Evolutionary conservation across 2,329 filamentous ascomycete species (phyloP).

Genomic region (Bimuria novae-zelandiae): DNA sequence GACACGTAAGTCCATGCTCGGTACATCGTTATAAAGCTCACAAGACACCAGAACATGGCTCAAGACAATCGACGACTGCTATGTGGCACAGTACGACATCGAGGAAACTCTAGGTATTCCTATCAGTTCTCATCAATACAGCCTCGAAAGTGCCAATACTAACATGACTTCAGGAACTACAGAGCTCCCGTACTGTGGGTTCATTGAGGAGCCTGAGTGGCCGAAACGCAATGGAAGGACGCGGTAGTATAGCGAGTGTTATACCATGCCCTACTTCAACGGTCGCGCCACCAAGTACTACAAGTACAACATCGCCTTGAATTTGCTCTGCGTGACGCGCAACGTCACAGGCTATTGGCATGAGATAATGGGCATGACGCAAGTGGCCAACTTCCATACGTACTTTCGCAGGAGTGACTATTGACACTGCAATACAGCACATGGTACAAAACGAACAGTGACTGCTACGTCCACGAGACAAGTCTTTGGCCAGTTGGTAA

Average conservation of each 20-base stretch:
- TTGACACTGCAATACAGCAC: conserved; percentile 1
- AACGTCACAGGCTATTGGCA: not conserved
- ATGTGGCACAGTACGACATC: conserved; percentile 11
- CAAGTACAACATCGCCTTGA: conserved; percentile 11
- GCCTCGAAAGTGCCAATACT: not conserved
- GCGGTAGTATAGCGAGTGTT: conserved; percentile 10
- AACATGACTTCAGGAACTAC: not conserved
- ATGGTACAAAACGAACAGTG: conserved; percentile 13
- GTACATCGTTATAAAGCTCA: too few species aligned
- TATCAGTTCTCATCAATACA: not conserved
- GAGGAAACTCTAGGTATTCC: conserved; percentile 3
- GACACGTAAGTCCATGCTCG: conserved; percentile 16
- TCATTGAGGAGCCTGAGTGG: not conserved
- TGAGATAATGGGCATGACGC: conserved; percentile 2
- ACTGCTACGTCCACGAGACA: conserved; percentile 13
- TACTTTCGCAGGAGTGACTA: not conserved
- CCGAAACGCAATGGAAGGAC: conserved; percentile 1
- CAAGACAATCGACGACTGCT: conserved; percentile 12
- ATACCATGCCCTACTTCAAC: not conserved
- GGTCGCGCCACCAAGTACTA: conserved; percentile 4
- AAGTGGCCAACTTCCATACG: not conserved
- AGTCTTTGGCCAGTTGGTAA: conserved; percentile 5
- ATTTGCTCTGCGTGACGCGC: conserved; percentile 4
- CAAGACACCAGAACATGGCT: conserved; percentile 10
- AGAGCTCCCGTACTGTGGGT: conserved; percentile 13